phyloP scores from a whole-genome alignment of 345 rosid species.

The Citrus hindsii region DNA sequence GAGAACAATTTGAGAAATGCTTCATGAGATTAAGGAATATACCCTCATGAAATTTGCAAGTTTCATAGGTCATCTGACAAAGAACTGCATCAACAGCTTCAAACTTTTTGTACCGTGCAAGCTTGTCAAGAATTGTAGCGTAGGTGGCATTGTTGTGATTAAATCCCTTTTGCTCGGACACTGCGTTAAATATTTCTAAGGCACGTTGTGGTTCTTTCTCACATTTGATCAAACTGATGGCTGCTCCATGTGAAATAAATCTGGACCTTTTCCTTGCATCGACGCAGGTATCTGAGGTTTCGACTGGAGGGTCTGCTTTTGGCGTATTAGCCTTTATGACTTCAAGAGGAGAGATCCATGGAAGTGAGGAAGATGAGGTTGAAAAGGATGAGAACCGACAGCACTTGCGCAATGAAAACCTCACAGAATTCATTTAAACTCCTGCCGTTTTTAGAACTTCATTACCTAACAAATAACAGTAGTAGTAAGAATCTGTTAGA shows the following conservation, averaged over 20 bases:
- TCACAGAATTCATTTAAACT: constrained; percentile 5
- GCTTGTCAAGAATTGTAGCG: constrained; percentile 62
- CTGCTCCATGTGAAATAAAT: constrained; percentile 61
- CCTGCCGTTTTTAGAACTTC: background rate
- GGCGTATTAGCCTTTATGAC: constrained; percentile 9
- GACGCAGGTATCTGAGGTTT: constrained; percentile 20
- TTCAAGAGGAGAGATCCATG: constrained; percentile 67
- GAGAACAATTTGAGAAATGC: constrained; percentile 52
- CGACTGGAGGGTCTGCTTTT: constrained; percentile 33
- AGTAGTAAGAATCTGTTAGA: background rate
- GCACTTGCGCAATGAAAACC: constrained; percentile 13
- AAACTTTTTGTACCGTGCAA: constrained; percentile 63
- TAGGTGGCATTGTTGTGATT: constrained; percentile 82
- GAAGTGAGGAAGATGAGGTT: constrained; percentile 33
- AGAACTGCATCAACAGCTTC: constrained; percentile 73
- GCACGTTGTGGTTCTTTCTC: constrained; percentile 78
- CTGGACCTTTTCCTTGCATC: constrained; percentile 35
- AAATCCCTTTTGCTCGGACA: constrained; percentile 65
- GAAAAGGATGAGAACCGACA: constrained; percentile 27
- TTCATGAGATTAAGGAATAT: constrained; percentile 73
- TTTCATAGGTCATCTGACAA: constrained; percentile 74
- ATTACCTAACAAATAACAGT: background rate
- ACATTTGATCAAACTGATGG: constrained; percentile 58
- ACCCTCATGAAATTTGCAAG: constrained; percentile 78
- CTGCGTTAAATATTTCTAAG: constrained; percentile 65